Conservation (phyloP, 2,329 filamentous ascomycete species). For the Emmonsiellopsis sp. region DNA sequence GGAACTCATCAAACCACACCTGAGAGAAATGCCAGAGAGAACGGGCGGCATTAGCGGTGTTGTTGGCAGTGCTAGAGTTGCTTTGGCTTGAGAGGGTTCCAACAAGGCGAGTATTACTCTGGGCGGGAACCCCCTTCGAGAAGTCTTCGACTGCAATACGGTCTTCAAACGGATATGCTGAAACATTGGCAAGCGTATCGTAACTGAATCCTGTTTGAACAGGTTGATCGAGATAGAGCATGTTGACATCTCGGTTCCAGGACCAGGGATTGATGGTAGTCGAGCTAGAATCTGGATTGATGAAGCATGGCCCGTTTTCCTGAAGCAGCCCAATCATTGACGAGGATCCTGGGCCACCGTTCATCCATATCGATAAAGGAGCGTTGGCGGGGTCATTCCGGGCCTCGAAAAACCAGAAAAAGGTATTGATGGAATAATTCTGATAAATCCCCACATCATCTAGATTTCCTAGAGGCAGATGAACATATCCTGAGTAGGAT, state of each 20-base stretch:
- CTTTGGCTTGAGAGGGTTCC: slow-evolving; percentile 6
- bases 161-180: slow-evolving; percentile 11
- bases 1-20: slow-evolving; percentile 50
- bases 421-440: slow-evolving; percentile 52
- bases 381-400: slow-evolving; percentile 44
- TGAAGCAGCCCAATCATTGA: slow-evolving; percentile 49
- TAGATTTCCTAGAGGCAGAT: slow-evolving; percentile 42
- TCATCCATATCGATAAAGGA: slow-evolving; percentile 54
- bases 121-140: neutral
- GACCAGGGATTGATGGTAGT: slow-evolving; percentile 49
- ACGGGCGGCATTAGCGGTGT: slow-evolving; percentile 31
- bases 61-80: neutral
- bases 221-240: slow-evolving; percentile 63
- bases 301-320: slow-evolving; percentile 45
- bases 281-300: slow-evolving; percentile 45
- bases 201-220: slow-evolving; percentile 48
- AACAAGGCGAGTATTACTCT: slow-evolving; percentile 4
- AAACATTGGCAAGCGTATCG: slow-evolving; percentile 17
- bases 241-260: slow-evolving; percentile 54
- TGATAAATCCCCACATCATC: slow-evolving; percentile 34
- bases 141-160: neutral
- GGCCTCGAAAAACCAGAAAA: slow-evolving; percentile 58
- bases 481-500: slow-evolving; percentile 51
- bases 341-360: slow-evolving; percentile 51
- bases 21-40: slow-evolving; percentile 48